phyloP scores from a whole-genome alignment of 2,329 filamentous ascomycete species.

The Mollisia scopiformis region DNA sequence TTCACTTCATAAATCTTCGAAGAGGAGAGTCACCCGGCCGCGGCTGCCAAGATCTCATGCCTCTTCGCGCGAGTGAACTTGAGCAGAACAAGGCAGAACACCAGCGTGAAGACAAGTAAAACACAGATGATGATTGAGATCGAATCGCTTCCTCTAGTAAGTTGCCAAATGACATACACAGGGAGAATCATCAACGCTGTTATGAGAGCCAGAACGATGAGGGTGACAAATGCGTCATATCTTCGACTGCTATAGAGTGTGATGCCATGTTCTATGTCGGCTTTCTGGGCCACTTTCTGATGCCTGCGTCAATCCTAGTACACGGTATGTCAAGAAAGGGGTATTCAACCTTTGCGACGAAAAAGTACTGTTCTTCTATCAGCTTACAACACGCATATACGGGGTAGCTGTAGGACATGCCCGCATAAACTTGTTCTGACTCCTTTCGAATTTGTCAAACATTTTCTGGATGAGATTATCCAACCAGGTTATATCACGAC shows the following conservation, averaged over 20 bases:
- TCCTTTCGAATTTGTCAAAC: neutral
- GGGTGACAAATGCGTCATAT: too few species aligned
- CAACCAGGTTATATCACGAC: conserved; percentile 43
- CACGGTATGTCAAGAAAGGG: neutral
- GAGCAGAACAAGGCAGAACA: conserved; percentile 21
- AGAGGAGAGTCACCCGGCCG: conserved; percentile 23
- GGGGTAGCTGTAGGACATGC: neutral
- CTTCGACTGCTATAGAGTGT: too few species aligned
- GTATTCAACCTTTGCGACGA: neutral
- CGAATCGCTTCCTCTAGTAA: neutral
- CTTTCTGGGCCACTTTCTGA: too few species aligned
- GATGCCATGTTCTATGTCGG: too few species aligned
- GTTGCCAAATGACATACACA: neutral
- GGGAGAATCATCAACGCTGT: neutral
- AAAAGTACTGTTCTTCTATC: neutral
- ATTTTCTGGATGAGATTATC: conserved; percentile 37
- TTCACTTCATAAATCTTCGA: neutral
- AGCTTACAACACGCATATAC: too few species aligned
- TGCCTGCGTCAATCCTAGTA: neutral
- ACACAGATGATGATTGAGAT: conserved; percentile 9
- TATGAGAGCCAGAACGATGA: neutral
- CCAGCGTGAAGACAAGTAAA: conserved; percentile 21
- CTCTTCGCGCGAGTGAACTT: conserved; percentile 28
- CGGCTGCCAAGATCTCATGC: conserved; percentile 26
- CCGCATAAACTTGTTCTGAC: too few species aligned